A percentile compares a stretch with the other conserved stretches of the same genome.
Evolutionary conservation across 2,329 filamentous ascomycete species (phyloP).

Genomic region (Myrmaecium sp.): DNA sequence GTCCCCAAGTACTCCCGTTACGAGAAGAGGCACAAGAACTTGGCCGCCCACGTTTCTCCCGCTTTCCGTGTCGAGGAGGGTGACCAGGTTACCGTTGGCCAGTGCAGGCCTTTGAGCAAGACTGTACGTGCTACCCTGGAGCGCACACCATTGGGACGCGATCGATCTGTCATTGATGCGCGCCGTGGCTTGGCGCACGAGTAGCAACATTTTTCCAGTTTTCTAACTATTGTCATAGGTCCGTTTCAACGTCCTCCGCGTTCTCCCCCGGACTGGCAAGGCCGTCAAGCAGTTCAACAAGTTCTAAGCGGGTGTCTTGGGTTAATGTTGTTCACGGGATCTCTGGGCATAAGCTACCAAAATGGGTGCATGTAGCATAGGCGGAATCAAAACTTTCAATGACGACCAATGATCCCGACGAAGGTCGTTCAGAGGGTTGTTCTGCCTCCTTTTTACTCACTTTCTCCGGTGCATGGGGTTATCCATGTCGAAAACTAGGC

Average conservation of each 20-base stretch:
- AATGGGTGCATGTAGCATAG: constrained; percentile 6
- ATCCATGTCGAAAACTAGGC: no score
- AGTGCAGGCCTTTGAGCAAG: constrained; percentile 99
- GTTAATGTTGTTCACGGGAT: constrained; percentile 6
- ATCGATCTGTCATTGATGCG: neutral
- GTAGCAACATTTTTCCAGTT: no score
- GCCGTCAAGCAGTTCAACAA: constrained; percentile 95
- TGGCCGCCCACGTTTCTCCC: constrained; percentile 95
- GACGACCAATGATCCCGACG: no score
- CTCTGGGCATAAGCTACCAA: constrained; percentile 4
- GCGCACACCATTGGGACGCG: neutral
- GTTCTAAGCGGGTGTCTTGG: constrained; percentile 50
- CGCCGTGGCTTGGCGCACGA: no score
- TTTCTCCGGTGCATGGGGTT: no score
- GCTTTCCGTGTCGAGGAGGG: constrained; percentile 99
- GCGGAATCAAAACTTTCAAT: constrained; percentile 6
- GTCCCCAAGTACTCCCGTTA: constrained; percentile 99
- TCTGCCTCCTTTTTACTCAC: no score
- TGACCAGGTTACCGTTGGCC: constrained; percentile 97
- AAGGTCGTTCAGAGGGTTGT: no score
- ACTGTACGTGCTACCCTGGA: constrained; percentile 56
- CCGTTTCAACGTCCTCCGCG: constrained; percentile 98
- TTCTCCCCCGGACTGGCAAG: constrained; percentile 95
- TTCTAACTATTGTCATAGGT: constrained; percentile 38
- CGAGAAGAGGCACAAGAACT: constrained; percentile 99